Conservation (phyloP, 148 eudicot genomes). For the Limonium bicolor region DNA sequence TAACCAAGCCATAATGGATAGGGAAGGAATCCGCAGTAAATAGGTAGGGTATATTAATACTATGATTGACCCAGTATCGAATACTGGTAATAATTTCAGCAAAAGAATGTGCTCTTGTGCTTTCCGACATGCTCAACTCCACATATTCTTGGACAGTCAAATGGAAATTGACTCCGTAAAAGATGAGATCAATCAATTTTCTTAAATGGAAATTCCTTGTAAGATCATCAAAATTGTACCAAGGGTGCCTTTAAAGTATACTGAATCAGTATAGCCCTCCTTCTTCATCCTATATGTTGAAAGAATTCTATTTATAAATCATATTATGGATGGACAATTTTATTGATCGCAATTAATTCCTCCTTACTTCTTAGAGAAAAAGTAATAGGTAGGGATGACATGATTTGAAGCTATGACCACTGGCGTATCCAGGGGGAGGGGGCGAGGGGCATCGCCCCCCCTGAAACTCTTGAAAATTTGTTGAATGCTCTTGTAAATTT, state of each 20-base stretch:
- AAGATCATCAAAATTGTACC: neutral
- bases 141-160: conserved; percentile 9
- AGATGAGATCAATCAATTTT: neutral
- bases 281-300: too few species aligned
- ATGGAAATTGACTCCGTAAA: conserved; percentile 5
- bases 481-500: too few species aligned
- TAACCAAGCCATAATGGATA: conserved; percentile 7
- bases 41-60: conserved; percentile 10
- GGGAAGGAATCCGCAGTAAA: conserved; percentile 7
- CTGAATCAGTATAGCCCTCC: neutral
- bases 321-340: too few species aligned
- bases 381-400: too few species aligned
- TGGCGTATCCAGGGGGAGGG: too few species aligned
- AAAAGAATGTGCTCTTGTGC: conserved; percentile 13
- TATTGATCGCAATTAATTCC: too few species aligned
- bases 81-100: conserved; percentile 12
- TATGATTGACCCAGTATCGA: conserved; percentile 14
- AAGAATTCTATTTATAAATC: too few species aligned
- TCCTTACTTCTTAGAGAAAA: too few species aligned
- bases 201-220: neutral
- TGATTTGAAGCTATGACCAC: too few species aligned
- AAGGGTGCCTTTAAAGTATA: neutral
- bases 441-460: too few species aligned
- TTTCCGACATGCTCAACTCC: conserved; percentile 14
- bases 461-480: too few species aligned